Base-by-base conservation (phyloP, 768 basidiomycete species). In the Jaapia argillacea region DNA sequence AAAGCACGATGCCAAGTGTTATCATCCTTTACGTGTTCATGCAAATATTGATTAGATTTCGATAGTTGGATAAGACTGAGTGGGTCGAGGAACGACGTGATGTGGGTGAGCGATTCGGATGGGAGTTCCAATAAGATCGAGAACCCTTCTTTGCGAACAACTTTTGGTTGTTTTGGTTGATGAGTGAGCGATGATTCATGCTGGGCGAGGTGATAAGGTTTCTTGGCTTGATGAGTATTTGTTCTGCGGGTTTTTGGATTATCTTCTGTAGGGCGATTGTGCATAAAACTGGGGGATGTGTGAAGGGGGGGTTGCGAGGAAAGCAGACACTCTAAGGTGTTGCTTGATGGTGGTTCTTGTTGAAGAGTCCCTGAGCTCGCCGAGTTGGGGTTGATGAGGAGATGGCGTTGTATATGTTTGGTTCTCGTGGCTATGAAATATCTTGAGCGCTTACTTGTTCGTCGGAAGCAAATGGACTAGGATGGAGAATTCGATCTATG, bases 1-100 rank as follows among this genome's bases (percentile, higher is more conserved):
- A 85, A 86, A 23, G 88, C 87, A 18, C 76, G 67, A 41, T 74
- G 70, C 87, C 87, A 91, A 26, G 84, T 88, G 54, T 75, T 79
- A 47, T 91, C 87, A 52, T 85, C 72, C 43, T 72, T 72, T 69
- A 87, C 64, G 70, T 87, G 85, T 48, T 70, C 64, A 55, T 71
- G 67, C 44, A 87, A 67, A 46, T 54, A 55, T 38, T 58, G 63
- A 60, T 70, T 72, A 46, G 79, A 75, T 50, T 61, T 56, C 18
- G 70, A 68, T 51, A 91, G 74, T 2, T 70, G 61, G 36, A 78
- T 56, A 25, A 91, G 72, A 3, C 75, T 68, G 1, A 65, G 69
- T 1, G 84, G 85, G 52, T 77, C 68, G 43, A 89, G 76, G 58
- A 78, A 76, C 6, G 83, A 71, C 6, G 85, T 84, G 62, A 89